Evolutionary conservation across 2,329 filamentous ascomycete genomes (phyloP), one percentile per base, ranked within the genome.

Genomic region (Colletotrichum sublineola): DNA sequence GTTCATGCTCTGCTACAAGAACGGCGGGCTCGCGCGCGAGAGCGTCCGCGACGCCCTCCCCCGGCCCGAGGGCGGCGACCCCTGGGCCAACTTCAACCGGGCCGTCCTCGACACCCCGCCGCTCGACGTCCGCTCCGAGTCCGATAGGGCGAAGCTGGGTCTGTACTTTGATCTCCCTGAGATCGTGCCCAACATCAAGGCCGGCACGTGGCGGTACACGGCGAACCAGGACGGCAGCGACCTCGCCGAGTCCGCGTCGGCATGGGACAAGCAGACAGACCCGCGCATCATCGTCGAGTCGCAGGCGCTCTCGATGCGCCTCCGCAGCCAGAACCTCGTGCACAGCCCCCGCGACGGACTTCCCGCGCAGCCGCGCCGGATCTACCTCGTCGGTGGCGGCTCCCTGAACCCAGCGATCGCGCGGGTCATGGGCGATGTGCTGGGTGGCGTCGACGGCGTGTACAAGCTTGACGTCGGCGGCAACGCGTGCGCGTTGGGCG

Each of bases 1-100:
- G 96, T 98, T 99, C 84, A 99, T 99, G 96, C 90, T 99, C 46
- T 99, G 96, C 87, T 99, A 98, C 87, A 98, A 98, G 84, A 99
- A 99, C 83, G 96, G 96, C 76, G 95, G 95, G 2, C 90, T 98
- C 1, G 96, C 96, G 2, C 93, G 96, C 56, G 96, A 99, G 81
- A 91, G 93, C 77, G 90, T 98, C 74, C 93, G 96, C 67, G 94
- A 99, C 79, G 87, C 89, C 0, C 89, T 98, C 64, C 92, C 94
- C 52, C 81, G 84, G 31, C 82, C 83, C 36, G 81, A 85, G 12
- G 80, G 82, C 40, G 76, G 82, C 5, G 86, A 92, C 68, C 85
- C 86, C 14, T 99, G 96, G 96, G 88, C 90, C 63, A 87, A 82
- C 63, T 99, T 98, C 87, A 96, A 98, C 86, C 82, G 89, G 74